Evolutionary conservation across 768 basidiomycete genomes (phyloP), one percentile per base, ranked within the genome.

Genomic region (Auriscalpium vulgare): DNA sequence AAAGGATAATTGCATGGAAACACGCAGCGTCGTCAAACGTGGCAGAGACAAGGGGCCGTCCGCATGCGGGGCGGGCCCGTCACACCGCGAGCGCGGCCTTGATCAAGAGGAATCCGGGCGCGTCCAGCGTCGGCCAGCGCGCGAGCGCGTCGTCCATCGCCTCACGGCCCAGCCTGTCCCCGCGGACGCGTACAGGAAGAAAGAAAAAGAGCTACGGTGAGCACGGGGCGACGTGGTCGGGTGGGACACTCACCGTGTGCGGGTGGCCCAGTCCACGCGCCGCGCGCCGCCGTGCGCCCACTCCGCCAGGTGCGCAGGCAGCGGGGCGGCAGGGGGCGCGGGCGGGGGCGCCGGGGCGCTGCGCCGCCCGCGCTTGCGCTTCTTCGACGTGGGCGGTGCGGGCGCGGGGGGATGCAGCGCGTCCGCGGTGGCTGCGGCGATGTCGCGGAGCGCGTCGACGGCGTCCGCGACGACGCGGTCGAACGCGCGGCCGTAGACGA

Each of bases 401-500:
- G 2, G 29, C 2, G 29, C 29, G 29, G 29, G 29, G 29, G 29
- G 29, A 29, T 29, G 7, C 29, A 4, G 29, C 29, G 29, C 7
- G 29, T 29, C 29, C 29, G 29, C 29, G 29, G 29, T 7, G 29
- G 29, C 29, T 29, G 29, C 29, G 29, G 29, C 29, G 29, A 29
- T 29, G 70, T 67, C 65, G 70, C 64, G n/a, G 50, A 84, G 72
- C 63, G 75, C 72, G 59, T 77, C 74, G 47, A 85, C 71, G 64
- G 75, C 62, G 75, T 74, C 63, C 14, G 14, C 14, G 14, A 82
- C 72, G 16, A 78, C 73, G 48, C 69, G 69, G 58, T 83, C 78
- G 19, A 78, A 78, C 43, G 78, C 73, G 62, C 84, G 75, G 68
- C 84, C 85, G 29, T 83, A 82, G 48, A 78, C 75, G 68, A 87